phyloP scores from a whole-genome alignment of 805 yeast species.

The Saturnispora sekii region DNA sequence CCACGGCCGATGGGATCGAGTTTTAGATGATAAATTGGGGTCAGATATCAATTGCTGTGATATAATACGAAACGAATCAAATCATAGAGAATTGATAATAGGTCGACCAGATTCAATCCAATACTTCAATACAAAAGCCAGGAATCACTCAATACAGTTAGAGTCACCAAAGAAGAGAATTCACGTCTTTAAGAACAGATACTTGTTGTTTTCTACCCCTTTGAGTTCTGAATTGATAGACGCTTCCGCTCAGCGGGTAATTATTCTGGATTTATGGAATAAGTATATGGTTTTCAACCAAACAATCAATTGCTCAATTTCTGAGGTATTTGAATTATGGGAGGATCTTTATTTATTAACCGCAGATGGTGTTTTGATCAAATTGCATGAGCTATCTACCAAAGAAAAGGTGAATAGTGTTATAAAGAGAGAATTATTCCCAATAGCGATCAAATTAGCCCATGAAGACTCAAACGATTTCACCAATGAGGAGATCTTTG shows the following conservation, averaged over 20 bases:
- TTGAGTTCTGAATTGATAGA: constrained; percentile 27
- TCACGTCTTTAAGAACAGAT: constrained; percentile 34
- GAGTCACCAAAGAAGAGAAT: constrained; percentile 47
- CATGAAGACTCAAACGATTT: constrained; percentile 17
- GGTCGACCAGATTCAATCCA: constrained; percentile 56
- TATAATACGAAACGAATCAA: constrained; percentile 19
- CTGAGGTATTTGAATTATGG: constrained; percentile 49
- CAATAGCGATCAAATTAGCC: constrained; percentile 66
- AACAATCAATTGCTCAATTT: constrained; percentile 56
- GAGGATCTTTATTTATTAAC: constrained; percentile 52
- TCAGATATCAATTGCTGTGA: constrained; percentile 42
- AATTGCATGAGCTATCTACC: constrained; percentile 54
- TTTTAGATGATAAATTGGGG: constrained; percentile 39
- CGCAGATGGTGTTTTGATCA: constrained; percentile 66
- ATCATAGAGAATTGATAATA: constrained; percentile 38
- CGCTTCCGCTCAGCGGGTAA: constrained; percentile 39
- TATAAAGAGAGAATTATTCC: constrained; percentile 58
- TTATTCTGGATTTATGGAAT: constrained; percentile 61
- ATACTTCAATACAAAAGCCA: constrained; percentile 48
- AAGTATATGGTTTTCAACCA: constrained; percentile 62
- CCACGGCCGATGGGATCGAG: constrained; percentile 47
- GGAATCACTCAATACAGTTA: constrained; percentile 44
- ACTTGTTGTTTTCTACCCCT: constrained; percentile 42
- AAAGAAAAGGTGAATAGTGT: constrained; percentile 62
- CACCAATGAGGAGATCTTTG: constrained; percentile 25